Evolutionary conservation across 805 yeast genomes (phyloP).

Genomic region (Candida easanensis): DNA sequence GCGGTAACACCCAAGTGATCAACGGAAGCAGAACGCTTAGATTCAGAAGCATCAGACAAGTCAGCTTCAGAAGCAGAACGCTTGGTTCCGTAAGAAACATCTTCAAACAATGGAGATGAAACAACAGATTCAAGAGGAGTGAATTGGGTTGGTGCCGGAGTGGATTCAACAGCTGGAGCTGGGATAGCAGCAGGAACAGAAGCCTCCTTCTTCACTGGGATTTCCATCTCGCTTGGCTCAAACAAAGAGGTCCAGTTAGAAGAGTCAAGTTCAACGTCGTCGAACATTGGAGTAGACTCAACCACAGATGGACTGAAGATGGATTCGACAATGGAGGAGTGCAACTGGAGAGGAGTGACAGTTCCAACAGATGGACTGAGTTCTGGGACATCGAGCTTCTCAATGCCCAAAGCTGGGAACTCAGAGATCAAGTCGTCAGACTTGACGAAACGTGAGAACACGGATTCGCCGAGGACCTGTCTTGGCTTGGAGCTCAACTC

Average conservation of each 20-base stretch:
- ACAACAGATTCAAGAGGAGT: neutral
- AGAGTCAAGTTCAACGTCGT: conserved; percentile 31
- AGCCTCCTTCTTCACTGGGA: conserved; percentile 12
- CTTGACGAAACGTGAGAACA: conserved; percentile 25
- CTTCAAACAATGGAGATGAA: conserved; percentile 10
- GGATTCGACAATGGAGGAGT: conserved; percentile 64
- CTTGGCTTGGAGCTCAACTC: conserved; percentile 22
- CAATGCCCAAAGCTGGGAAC: conserved; percentile 21
- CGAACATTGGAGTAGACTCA: conserved; percentile 63
- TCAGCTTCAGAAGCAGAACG: conserved; percentile 28
- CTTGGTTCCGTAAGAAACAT: conserved; percentile 8
- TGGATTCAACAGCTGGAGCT: neutral
- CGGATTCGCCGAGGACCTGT: conserved; percentile 30
- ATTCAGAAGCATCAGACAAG: conserved; percentile 11
- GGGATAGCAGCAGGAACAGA: neutral
- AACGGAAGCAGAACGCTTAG: conserved; percentile 16
- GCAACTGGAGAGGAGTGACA: conserved; percentile 50
- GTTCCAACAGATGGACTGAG: conserved; percentile 29
- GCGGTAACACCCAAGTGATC: conserved; percentile 76
- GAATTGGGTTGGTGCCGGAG: neutral
- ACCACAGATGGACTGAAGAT: conserved; percentile 37
- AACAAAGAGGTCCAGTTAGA: conserved; percentile 67
- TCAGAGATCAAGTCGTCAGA: conserved; percentile 18
- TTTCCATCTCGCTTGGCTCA: conserved; percentile 33
- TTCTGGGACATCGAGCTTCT: conserved; percentile 23